These are phyloP conservation scores for Kluyveromyces sp. DNA, from an alignment of 1,139 yeast species.

Conservation along the genomic window DNA sequence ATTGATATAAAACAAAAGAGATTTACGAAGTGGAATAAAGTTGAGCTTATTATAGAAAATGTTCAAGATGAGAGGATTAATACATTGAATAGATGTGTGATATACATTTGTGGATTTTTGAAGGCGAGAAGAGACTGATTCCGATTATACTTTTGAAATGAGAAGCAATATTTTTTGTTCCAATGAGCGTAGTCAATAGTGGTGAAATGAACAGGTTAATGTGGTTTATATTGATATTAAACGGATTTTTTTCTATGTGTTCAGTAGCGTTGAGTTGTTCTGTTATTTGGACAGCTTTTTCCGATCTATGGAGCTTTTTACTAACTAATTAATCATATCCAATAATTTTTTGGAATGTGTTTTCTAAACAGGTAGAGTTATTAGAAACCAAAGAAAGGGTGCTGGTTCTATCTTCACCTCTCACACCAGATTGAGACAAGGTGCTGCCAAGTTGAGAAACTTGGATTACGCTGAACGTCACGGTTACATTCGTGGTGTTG, in stretches of 20 bases:
- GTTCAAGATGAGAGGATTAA: not conserved
- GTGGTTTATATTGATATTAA: too few species aligned
- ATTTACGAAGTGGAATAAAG: not conserved
- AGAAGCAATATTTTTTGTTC: too few species aligned
- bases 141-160: too few species aligned
- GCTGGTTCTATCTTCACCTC: constrained; percentile 99
- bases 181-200: too few species aligned
- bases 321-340: not conserved
- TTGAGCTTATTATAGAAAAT: not conserved
- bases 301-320: not conserved
- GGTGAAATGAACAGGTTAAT: too few species aligned
- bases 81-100: not conserved
- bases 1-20: too few species aligned
- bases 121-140: too few species aligned
- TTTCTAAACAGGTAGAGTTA: constrained; percentile 82
- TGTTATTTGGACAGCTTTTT: too few species aligned
- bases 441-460: constrained; percentile 99
- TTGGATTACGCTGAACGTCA: constrained; percentile 99
- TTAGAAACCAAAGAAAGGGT: constrained; percentile 99
- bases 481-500: constrained; percentile 99
- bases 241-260: too few species aligned
- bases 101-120: too few species aligned
- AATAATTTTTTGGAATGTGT: not conserved
- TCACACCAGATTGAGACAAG: constrained; percentile 99
- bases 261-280: too few species aligned